Base-by-base conservation (phyloP, 1,284 basidiomycete genomes). In the Gymnopus androsaceus region DNA sequence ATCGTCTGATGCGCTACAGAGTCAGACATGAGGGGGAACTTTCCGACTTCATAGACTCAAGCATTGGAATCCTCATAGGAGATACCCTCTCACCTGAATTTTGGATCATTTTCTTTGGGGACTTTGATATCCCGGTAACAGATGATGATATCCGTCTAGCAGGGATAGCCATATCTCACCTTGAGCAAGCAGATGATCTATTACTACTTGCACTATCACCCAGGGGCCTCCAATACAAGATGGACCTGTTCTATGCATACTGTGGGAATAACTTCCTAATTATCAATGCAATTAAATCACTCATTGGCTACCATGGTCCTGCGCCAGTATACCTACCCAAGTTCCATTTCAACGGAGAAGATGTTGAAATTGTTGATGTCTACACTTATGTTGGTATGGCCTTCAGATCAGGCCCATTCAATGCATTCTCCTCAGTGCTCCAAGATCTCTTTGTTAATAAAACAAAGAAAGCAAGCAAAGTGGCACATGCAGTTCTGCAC, bases 51-150 rank as follows among this genome's bases (percentile, higher is more conserved):
- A 57, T 55, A n/a, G n/a, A 30, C 4, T 55, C 51, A 2, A 15
- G 44, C 3, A 51, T 46, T 15, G 59, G 59, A 1, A 44, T 57
- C 4, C 28, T 60, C 3, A 46, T 34, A 1, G 56, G 59, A 7
- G 59, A 60, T 28, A 38, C 59, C 0, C 6, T 47, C 5, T 60
- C 59, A 5, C 52, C 59, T 9, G 12, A 55, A 19, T 47, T 60
- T 2, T 60, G 50, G 38, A 54, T 44, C 27, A 31, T 57, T 3
- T 60, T 42, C 41, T 54, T 57, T 25, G 21, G 51, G 1, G 51
- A 60, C 42, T 54, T 57, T 19, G 8, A 34, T 28, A 44, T 57
- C 6, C 46, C 45, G 7, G 1, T 4, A 2, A 21, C 38, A 11
- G 17, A 19, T 5, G 47, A 51, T 40, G 55, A 60, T 48, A 28